Evolutionary conservation across 2,329 filamentous ascomycete genomes (phyloP).

Genomic region (Rhytidhysteron rufulum): DNA sequence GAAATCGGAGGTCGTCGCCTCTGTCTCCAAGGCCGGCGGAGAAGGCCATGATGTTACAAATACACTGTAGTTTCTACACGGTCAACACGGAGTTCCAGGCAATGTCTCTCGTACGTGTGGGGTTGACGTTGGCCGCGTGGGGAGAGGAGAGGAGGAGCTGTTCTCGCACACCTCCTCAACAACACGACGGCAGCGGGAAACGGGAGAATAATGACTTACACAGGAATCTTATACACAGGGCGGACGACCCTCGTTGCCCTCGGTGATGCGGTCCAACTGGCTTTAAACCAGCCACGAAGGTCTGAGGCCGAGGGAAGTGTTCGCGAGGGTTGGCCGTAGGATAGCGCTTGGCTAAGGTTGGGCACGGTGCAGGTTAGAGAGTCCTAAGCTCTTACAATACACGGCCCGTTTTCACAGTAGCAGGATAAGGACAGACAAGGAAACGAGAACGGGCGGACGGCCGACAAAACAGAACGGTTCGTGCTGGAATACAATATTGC

Average conservation of each 20-base stretch:
- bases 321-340: conserved; percentile 3
- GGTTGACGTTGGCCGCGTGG: conserved; percentile 34
- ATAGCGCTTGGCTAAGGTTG: conserved; percentile 5
- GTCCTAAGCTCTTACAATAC: neutral
- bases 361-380: conserved; percentile 11
- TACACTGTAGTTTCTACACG: conserved; percentile 25
- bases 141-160: conserved; percentile 13
- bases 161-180: neutral
- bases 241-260: conserved; percentile 17
- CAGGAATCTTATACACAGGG: conserved; percentile 24
- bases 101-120: conserved; percentile 16
- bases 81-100: conserved; percentile 23
- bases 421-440: conserved; percentile 13
- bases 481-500: conserved; percentile 5
- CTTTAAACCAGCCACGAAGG: neutral
- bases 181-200: neutral
- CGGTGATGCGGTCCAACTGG: conserved; percentile 10
- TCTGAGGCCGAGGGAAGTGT: conserved; percentile 11
- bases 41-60: conserved; percentile 57
- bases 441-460: conserved; percentile 4
- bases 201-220: conserved; percentile 12
- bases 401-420: conserved; percentile 3
- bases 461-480: conserved; percentile 1
- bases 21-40: conserved; percentile 59
- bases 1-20: conserved; percentile 78